Evolutionary conservation across 257 asterid genomes (phyloP).

Genomic region (Parsonsia alboflavescens): DNA sequence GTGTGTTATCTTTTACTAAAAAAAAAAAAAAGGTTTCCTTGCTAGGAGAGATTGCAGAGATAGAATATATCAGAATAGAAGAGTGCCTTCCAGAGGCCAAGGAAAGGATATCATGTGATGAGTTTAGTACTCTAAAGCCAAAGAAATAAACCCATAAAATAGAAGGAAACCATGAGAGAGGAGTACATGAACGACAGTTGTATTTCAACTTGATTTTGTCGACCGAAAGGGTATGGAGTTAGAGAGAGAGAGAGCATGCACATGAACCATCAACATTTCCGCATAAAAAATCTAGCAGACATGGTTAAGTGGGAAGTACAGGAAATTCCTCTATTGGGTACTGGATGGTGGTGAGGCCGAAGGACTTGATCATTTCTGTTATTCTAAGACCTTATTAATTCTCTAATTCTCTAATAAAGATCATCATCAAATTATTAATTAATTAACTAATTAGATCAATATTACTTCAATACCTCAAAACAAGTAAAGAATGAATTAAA

Average conservation of each 20-base stretch:
- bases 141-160: neutral
- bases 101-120: too few species aligned
- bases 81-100: too few species aligned
- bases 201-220: constrained; percentile 28
- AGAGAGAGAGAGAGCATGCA: constrained; percentile 23
- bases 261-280: constrained; percentile 34
- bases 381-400: constrained; percentile 9
- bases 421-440: too few species aligned
- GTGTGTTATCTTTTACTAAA: neutral
- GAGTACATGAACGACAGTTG: constrained; percentile 20
- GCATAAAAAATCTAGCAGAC: constrained; percentile 9
- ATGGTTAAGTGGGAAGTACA: constrained; percentile 28
- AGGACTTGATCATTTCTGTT: constrained; percentile 6
- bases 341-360: constrained; percentile 21
- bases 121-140: too few species aligned
- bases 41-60: too few species aligned
- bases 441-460: neutral
- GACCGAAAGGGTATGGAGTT: constrained; percentile 13
- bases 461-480: neutral
- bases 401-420: neutral
- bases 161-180: constrained; percentile 21
- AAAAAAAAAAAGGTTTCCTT: too few species aligned
- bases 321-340: constrained; percentile 20
- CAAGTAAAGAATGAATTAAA: constrained; percentile 9
- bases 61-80: too few species aligned